Percentiles rank a stretch among this genome's conserved stretches.
These are phyloP conservation scores for Aspergillus aculeatus DNA, from an alignment of 2,329 filamentous ascomycete species.

Conservation along the genomic window DNA sequence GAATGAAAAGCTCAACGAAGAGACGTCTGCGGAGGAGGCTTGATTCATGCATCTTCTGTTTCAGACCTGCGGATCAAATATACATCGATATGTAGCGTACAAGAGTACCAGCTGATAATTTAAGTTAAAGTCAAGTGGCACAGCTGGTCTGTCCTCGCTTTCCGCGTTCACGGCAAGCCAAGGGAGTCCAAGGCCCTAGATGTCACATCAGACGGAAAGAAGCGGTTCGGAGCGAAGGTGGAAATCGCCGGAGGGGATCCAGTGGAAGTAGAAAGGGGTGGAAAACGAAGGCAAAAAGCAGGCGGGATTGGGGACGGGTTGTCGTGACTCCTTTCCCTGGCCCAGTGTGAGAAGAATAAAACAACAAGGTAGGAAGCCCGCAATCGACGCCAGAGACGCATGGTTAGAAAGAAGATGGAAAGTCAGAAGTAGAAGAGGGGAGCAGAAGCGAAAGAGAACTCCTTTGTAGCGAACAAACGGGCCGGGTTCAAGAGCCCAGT, in stretches of 20 bases:
- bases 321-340: not conserved
- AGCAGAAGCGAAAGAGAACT: constrained; percentile 14
- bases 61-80: constrained; percentile 13
- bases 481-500: constrained; percentile 7
- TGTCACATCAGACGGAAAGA: not conserved
- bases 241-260: not conserved
- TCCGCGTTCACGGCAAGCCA: not conserved
- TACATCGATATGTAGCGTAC: constrained; percentile 17
- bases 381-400: constrained; percentile 21
- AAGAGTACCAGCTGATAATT: constrained; percentile 8
- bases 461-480: constrained; percentile 7
- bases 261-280: not conserved
- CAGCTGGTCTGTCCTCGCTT: not conserved
- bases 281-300: not conserved
- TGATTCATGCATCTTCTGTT: not conserved
- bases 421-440: constrained; percentile 17
- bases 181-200: not conserved
- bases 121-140: not conserved
- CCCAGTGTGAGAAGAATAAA: not conserved
- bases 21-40: not conserved
- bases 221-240: not conserved
- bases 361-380: constrained; percentile 4
- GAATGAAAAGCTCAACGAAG: not conserved
- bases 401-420: constrained; percentile 15
- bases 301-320: not conserved